Evolutionary conservation across 148 eudicot species (phyloP), one percentile per base, ranked within the genome.

Genomic region (Mesembryanthemum crystallinum): DNA sequence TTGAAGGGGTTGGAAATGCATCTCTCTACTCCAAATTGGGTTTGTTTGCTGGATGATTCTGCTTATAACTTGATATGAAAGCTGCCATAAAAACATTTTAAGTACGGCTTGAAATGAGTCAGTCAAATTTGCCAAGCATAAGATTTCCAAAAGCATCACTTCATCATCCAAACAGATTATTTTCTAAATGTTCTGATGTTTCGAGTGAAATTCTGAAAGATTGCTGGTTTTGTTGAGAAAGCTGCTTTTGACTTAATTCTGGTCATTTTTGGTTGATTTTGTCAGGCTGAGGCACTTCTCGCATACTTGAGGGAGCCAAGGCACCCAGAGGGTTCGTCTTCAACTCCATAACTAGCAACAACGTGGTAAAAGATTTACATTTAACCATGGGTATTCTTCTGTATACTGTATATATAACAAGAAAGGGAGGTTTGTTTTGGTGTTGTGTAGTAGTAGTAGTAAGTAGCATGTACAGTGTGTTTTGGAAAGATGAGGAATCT

Each of bases 211-310:
- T 9, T 30, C 28, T 11, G 21, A n/a, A 62, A 62, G 20, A 15
- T 62, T 6, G n/a, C 8, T 29, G 0, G 3, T 28, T 33, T 37
- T 37, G 7, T 74, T 27, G 42, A 12, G 30, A 49, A 28, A 67
- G 45, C 11, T 49, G n/a, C 3, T 21, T 61, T n/a, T 67, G 71
- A 42, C 63, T 32, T 5, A 52, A 24, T 71, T 18, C 49, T 58
- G 32, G 61, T 73, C 35, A 25, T 61, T 18, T 68, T 59, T 67
- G 76, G 37, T 64, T 61, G 43, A 59, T 87, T 74, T 77, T 81
- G 79, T 81, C 97, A 95, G 97, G 97, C 99, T 58, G 94, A 90
- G 80, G 89, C 87, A 1, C 87, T 95, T 75, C 91, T 95, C 27
- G 86, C 84, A 63, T 87, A 86, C 72, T 62, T 95, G 85, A 92